Base-by-base conservation (phyloP, 306 rosid genomes). In the Pterocarpus macrocarpus region DNA sequence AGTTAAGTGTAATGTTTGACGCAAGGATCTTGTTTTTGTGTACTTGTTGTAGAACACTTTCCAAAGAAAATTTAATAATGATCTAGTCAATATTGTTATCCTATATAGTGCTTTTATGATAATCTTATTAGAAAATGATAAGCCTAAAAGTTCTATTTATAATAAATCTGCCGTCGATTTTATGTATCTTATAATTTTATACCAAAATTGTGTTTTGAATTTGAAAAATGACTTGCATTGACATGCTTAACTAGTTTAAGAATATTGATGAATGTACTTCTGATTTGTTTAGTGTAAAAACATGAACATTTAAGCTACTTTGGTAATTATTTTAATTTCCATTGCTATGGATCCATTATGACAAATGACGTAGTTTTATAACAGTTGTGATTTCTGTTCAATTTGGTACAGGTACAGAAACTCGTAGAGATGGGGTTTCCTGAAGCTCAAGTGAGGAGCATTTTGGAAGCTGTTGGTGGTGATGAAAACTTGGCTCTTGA, bases 401-500 rank as follows among this genome's bases (percentile, higher is more conserved):
- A 36, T 10, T 32, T 76, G 81, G 43, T 81, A 59, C 92, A 95
- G 99, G 97, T 95, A 65, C 91, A 93, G 86, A 93, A 84, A 49
- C 94, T 95, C 0, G 89, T 86, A 12, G 99, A 95, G 87, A 95
- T 95, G 99, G 99, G 99, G 36, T 95, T 95, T 83, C 89, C 94
- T 1, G 98, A 95, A 82, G 89, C 88, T 85, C 94, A 77, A 73
- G 99, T 84, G 76, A 91, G 96, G 89, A 92, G 89, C 78, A 68
- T 82, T 75, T 73, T 95, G 92, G 99, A 93, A 86, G 86, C 94
- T 28, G 97, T 92, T 72, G 97, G 97, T 58, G 98, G 99, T 36
- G 99, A 93, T 76, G 98, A 95, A 89, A 93, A 93, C 87, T 69
- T 91, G 85, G 99, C 99, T 71, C 97, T 95, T 38, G 99, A 95